Evolutionary conservation across 768 basidiomycete genomes (phyloP).

Genomic region (Rhizopogon salebrosus): DNA sequence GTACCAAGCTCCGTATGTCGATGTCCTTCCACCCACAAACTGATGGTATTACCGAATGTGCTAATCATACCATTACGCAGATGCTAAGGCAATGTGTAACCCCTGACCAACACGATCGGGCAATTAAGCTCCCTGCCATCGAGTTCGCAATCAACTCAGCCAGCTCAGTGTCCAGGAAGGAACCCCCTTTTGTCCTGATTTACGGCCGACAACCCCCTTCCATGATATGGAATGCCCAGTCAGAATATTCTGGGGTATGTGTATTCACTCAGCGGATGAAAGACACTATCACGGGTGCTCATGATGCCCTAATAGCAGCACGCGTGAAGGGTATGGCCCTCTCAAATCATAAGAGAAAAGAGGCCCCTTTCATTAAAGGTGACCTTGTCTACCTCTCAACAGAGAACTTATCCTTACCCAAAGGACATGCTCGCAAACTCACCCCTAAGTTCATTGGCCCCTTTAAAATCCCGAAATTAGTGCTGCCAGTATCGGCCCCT

Average conservation of each 20-base stretch:
- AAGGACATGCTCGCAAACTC: conserved; percentile 24
- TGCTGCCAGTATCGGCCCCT: too few relatives aligned
- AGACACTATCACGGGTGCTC: conserved; percentile 20
- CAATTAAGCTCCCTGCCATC: too few relatives aligned
- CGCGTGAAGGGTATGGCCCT: conserved; percentile 20
- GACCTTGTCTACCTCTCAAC: conserved; percentile 32
- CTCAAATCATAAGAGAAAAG: conserved; percentile 18
- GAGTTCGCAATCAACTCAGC: too few relatives aligned
- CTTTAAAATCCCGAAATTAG: too few relatives aligned
- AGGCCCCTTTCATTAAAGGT: conserved; percentile 15
- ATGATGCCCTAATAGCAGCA: conserved; percentile 21
- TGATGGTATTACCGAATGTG: conserved; percentile 30
- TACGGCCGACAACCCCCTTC: conserved; percentile 26
- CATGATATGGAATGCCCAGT: conserved; percentile 24
- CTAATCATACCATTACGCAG: conserved; percentile 26
- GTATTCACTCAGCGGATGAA: conserved; percentile 18
- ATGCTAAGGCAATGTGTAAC: conserved; percentile 25
- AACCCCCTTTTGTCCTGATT: too few relatives aligned
- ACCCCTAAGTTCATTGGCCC: conserved; percentile 32
- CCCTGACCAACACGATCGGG: too few relatives aligned
- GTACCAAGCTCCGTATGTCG: conserved; percentile 13
- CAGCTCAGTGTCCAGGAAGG: too few relatives aligned
- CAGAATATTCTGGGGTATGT: conserved; percentile 22
- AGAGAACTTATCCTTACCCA: conserved; percentile 27
- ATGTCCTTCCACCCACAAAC: conserved; percentile 31